Evolutionary conservation across 1,284 basidiomycete genomes (phyloP), one percentile per base, ranked within the genome.

Genomic region (Irpex sp.): DNA sequence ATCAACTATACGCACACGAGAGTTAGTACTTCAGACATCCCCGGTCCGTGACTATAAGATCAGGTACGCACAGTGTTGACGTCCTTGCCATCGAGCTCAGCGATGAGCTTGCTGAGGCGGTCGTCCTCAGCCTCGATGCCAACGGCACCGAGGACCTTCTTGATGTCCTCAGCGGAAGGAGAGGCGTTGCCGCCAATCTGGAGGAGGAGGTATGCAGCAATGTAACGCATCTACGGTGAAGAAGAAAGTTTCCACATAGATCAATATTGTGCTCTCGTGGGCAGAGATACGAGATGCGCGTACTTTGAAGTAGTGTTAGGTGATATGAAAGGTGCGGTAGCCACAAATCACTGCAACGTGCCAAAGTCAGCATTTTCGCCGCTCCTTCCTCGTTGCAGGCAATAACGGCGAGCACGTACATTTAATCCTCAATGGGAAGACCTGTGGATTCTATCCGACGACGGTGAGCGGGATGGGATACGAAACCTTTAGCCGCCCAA

Each of bases 171-270:
- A 66, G 94, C 93, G 64, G 91, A 89, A 68, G 97, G 97, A 68
- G 85, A 88, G 73, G 87, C 77, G 78, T 98, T 98, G 68, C 97
- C 97, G 72, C 95, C 97, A 77, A 90, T 87, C 79, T 93, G 91
- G 81, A 98, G 94, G 78, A 99, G 94, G 70, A 99, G 88, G 86
- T 98, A 99, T 71, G 94, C 95, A 83, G 96, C 97, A 81, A 99
- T 85, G 81, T 97, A 85, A 85, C 94, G 94, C 95, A 97, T 97
- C 92, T 94, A 60, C 11, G 47, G 15, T 50, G 69, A 71, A 62
- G 17, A 62, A 59, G 19, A 63, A 56, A 53, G 51, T 62, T 51
- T 65, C 31, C 5, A 33, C 57, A 63, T 7, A 53, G 75, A 17
- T 21, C 13, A 13, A 17, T 11, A 2, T 31, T 55, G n/a, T 55